These are phyloP conservation scores for Hemileia vastatrix DNA, from an alignment of 1,284 basidiomycete genomes.

Conservation along the genomic window DNA sequence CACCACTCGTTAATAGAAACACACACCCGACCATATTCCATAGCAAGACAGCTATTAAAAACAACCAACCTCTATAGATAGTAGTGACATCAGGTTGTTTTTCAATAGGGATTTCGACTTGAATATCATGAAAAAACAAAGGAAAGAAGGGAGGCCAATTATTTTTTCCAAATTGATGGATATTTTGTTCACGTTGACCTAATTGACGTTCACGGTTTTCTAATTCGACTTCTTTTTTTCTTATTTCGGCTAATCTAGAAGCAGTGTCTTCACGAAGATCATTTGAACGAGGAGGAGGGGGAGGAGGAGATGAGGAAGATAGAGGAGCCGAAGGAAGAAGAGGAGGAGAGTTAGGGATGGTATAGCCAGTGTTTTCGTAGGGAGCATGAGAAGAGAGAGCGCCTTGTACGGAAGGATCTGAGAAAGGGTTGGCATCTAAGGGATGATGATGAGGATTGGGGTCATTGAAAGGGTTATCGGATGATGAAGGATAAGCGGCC, in stretches of 20 bases:
- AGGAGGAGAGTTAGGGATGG: background rate
- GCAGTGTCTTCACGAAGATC: constrained; percentile 45
- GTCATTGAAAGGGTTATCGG: constrained; percentile 21
- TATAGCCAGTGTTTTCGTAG: constrained; percentile 8
- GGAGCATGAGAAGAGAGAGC: constrained; percentile 13
- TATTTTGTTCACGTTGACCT: constrained; percentile 52
- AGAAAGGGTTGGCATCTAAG: constrained; percentile 40
- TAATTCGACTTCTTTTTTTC: constrained; percentile 66
- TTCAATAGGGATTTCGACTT: constrained; percentile 66
- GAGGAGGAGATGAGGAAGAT: constrained; percentile 20
- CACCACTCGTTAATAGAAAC: constrained; percentile 67
- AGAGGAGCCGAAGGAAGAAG: constrained; percentile 1
- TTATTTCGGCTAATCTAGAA: constrained; percentile 54
- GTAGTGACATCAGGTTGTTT: constrained; percentile 69
- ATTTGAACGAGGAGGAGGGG: constrained; percentile 18
- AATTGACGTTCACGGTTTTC: constrained; percentile 65
- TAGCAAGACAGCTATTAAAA: constrained; percentile 58
- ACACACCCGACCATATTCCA: constrained; percentile 87
- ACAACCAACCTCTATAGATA: constrained; percentile 46
- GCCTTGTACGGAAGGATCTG: constrained; percentile 41
- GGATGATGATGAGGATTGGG: constrained; percentile 6
- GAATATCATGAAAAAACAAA: constrained; percentile 18
- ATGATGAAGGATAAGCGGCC: too few relatives aligned
- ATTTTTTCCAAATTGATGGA: constrained; percentile 68
- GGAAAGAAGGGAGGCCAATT: constrained; percentile 72